A percentile compares a stretch with the other conserved stretches of the same genome.
Evolutionary conservation across 768 basidiomycete genomes (phyloP).

Genomic region (Pluteus cervinus): DNA sequence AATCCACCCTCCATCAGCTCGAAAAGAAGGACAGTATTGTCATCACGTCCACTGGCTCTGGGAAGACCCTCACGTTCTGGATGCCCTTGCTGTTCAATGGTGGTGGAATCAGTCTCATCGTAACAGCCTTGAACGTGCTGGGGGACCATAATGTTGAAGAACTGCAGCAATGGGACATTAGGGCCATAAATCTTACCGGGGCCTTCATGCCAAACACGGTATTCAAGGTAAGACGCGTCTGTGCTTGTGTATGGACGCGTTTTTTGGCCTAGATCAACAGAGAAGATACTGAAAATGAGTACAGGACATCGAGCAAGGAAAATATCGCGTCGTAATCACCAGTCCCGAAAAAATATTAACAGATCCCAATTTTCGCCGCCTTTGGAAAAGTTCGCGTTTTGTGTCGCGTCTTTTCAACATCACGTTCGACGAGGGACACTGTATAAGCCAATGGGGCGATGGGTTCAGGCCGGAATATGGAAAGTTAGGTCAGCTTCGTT

Average conservation of each 20-base stretch:
- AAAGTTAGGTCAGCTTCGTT: not conserved
- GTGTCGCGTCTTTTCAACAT: slow-evolving; percentile 1
- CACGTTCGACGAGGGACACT: not conserved
- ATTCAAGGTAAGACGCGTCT: no score
- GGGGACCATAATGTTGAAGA: slow-evolving; percentile 10
- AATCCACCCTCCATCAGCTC: no score
- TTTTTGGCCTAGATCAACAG: no score
- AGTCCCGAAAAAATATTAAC: slow-evolving; percentile 15
- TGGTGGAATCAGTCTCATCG: slow-evolving; percentile 11
- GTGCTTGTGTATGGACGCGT: no score
- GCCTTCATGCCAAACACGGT: slow-evolving; percentile 12
- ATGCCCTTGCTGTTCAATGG: slow-evolving; percentile 13
- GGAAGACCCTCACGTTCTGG: slow-evolving; percentile 20
- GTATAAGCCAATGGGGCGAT: slow-evolving; percentile 1
- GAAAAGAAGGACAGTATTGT: slow-evolving; percentile 15
- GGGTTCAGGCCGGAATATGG: not conserved
- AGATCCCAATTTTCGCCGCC: slow-evolving; percentile 6
- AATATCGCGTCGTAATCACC: slow-evolving; percentile 11
- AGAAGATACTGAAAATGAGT: slow-evolving; percentile 7
- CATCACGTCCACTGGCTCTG: slow-evolving; percentile 16
- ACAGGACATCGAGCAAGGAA: slow-evolving; percentile 7
- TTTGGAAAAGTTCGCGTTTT: slow-evolving; percentile 13
- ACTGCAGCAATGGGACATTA: slow-evolving; percentile 5
- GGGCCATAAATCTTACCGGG: slow-evolving; percentile 8
- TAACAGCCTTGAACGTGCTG: slow-evolving; percentile 13